Evolutionary conservation across 805 yeast genomes (phyloP), one percentile per base, ranked within the genome.

Genomic region (Starmerella apicola): DNA sequence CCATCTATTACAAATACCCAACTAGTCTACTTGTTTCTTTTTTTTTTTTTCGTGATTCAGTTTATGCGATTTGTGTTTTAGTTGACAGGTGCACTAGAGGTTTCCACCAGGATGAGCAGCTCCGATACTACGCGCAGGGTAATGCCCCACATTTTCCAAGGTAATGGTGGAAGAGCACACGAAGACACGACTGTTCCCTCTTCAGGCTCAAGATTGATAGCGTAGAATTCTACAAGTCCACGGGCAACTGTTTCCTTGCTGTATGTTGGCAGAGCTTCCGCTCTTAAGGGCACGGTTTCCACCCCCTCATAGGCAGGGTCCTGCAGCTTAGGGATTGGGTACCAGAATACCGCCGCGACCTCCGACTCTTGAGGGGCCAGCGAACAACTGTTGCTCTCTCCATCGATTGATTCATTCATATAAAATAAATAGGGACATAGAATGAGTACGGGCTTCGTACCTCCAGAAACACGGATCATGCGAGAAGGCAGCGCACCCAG

Each of bases 321-420:
- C 16, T 48, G 34, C 16, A 62, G 47, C 13, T 44, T 38, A 7
- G 42, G 21, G 8, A 61, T 20, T 1, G 66, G 64, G 29, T 49
- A 43, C 67, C 67, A 63, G 44, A 60, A 61, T 4, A 58, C 57
- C 4, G 55, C 41, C 4, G 60, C 61, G 5, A 63, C 64, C 44
- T 63, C 67, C 1, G 59, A 32, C 17, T 50, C 50, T 39, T 62
- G 62, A 4, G 56, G 51, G 2, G 29, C 27, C 18, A 60, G 40
- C 10, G 37, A 28, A 6, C 52, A 46, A 17, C 45, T 43, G n/a
- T 29, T 18, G n/a, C 16, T n/a, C 32, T 52, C 40, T n/a, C n/a
- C n/a, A n/a, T n/a, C n/a, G n/a, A n/a, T n/a, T n/a, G 17, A n/a
- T 22, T 41, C 33, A 21, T 43, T 51, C 34, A 61, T 32, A 2